These are phyloP conservation scores for Cryptococcus amylolentus DNA, from an alignment of 1,284 basidiomycete genomes.

Conservation along the genomic window DNA sequence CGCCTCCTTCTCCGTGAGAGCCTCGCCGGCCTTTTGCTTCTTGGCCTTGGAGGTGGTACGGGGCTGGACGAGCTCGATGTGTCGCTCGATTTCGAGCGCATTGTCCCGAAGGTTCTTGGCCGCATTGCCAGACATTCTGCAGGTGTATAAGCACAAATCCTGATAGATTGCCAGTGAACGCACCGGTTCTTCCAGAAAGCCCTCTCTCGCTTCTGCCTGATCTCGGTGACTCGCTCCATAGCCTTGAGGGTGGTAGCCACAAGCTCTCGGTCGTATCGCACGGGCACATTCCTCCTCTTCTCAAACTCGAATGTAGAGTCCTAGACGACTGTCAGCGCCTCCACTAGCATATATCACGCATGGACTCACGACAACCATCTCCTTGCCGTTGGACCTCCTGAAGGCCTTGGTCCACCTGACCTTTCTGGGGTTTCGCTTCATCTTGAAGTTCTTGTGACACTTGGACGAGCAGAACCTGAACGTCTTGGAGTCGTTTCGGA, in stretches of 20 bases:
- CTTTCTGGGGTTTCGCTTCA: slow-evolving; percentile 99
- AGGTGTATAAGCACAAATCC: background rate
- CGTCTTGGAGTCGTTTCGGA: slow-evolving; percentile 92
- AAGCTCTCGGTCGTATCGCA: slow-evolving; percentile 95
- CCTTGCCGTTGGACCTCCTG: slow-evolving; percentile 96
- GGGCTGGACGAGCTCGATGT: slow-evolving; percentile 70
- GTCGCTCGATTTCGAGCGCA: slow-evolving; percentile 56
- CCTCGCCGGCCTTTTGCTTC: slow-evolving; percentile 1
- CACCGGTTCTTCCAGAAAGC: slow-evolving; percentile 97
- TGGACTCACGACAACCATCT: slow-evolving; percentile 90
- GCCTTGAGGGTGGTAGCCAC: slow-evolving; percentile 92
- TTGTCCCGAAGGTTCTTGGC: slow-evolving; percentile 39
- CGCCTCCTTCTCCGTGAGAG: slow-evolving; percentile 38
- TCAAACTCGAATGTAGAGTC: slow-evolving; percentile 99
- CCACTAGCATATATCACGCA: background rate
- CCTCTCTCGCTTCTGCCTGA: slow-evolving; percentile 83
- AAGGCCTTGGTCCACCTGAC: slow-evolving; percentile 99
- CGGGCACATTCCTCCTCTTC: slow-evolving; percentile 95
- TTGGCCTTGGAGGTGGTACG: slow-evolving; percentile 43
- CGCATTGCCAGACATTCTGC: slow-evolving; percentile 66
- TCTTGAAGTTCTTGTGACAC: slow-evolving; percentile 99
- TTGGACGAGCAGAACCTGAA: slow-evolving; percentile 97
- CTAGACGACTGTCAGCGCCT: slow-evolving; percentile 50
- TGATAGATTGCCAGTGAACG: slow-evolving; percentile 24
- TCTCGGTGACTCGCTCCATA: slow-evolving; percentile 93